phyloP scores from a whole-genome alignment of 208 protist species.

The Angomonas deanei region DNA sequence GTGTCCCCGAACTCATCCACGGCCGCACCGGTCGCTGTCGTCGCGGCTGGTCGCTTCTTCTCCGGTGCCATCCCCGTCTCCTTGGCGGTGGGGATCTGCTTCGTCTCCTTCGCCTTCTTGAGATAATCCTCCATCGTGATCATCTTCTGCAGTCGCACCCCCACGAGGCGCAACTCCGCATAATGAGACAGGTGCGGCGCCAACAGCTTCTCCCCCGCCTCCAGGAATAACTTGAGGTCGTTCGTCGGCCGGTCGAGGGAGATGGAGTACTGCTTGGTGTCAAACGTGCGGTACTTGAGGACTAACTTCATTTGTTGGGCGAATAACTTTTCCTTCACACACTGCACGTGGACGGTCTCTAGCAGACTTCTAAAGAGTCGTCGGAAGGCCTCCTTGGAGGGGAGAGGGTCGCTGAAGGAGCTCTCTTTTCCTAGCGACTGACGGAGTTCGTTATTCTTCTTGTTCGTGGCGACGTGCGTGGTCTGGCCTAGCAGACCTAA shows the following conservation, averaged over 20 bases:
- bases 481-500: slow-evolving; percentile 60
- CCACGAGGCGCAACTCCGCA: slow-evolving; percentile 66
- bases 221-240: slow-evolving; percentile 60
- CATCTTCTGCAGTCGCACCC: slow-evolving; percentile 67
- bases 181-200: slow-evolving; percentile 53
- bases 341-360: slow-evolving; percentile 41
- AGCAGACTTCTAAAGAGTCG: slow-evolving; percentile 47
- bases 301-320: slow-evolving; percentile 51
- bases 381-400: slow-evolving; percentile 42
- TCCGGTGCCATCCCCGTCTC: background rate
- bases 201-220: slow-evolving; percentile 52
- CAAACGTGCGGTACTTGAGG: slow-evolving; percentile 69
- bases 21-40: background rate
- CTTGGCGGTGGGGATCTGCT: background rate
- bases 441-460: background rate
- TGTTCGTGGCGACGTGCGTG: slow-evolving; percentile 22
- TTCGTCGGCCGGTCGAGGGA: slow-evolving; percentile 51
- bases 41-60: slow-evolving; percentile 1
- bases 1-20: slow-evolving; percentile 7
- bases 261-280: slow-evolving; percentile 59
- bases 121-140: slow-evolving; percentile 10
- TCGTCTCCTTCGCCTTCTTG: slow-evolving; percentile 9
- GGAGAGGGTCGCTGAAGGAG: slow-evolving; percentile 59
- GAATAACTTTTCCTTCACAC: slow-evolving; percentile 42
- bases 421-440: slow-evolving; percentile 79